Evolutionary conservation across 192 early-diverging fungal species (phyloP), one percentile per base, ranked within the genome.

Genomic region (Lobosporangium transversale): DNA sequence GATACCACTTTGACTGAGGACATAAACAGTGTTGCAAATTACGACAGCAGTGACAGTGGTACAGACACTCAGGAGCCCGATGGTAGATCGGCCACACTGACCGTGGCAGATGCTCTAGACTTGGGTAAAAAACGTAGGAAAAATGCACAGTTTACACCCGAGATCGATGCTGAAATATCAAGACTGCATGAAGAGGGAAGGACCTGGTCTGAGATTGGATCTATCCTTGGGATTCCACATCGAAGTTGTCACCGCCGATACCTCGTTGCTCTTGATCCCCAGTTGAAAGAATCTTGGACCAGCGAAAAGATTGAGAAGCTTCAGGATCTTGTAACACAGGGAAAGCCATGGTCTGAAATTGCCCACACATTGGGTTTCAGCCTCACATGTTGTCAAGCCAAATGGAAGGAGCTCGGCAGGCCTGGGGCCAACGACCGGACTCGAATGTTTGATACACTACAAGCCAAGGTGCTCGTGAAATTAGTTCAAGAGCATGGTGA

Each of bases 181-280:
- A 47, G 47, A 8, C 47, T 66, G 6, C 64, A 49, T 5, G 47
- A 26, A 0, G 37, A 49, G 17, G 53, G 53, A 12, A 10, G 29
- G n/a, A 57, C 73, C 27, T 76, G 73, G 73, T 8, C 56, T 1
- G 43, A 27, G 24, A 76, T 76, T 21, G 73, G 58, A 48, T 57
- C 73, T 9, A 44, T 32, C 9, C 47, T 76, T 5, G 64, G 52
- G 2, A 9, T 66, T 18, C 64, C 73, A 0, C 48, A 53, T 31
- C 63, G 73, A 0, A 57, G 53, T 24, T 76, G 73, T 47, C 58
- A 76, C 37, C 73, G 73, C n/a, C 63, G 73, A 30, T 76, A 31
- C n/a, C 31, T 31, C 8, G 20, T 45, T 0, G 2, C 49, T 0
- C 53, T 76, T 1, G 58, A 76, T 47, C 64, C 73, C 2, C 8